Base-by-base conservation (phyloP, 768 basidiomycete genomes). In the Gautieria morchelliformis region DNA sequence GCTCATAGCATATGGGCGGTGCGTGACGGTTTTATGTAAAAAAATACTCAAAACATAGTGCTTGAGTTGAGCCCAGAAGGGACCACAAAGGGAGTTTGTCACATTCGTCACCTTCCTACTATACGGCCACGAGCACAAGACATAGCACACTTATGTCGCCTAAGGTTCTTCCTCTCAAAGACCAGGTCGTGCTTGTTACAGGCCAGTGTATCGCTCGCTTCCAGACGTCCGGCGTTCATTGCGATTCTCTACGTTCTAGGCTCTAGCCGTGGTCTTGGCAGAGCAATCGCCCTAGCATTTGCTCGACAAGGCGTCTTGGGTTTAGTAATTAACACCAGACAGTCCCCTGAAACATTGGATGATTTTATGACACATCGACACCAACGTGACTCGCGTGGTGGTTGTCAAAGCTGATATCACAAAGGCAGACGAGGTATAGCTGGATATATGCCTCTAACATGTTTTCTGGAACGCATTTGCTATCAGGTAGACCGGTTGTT, bases 351-450 rank as follows among this genome's bases (percentile, higher is more conserved):
- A 11, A 22, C 53, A 10, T 44, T 54, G 39, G 33, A 24, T 15
- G 53, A 54, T 27, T 22, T 54, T 30, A 20, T 9, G 11, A 20
- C 27, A 5, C 35, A 40, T 54, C 15, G 32, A 54, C 24, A 19
- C 53, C 8, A 24, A 19, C 22, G 22, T 44, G 7, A 54, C 53
- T 12, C 35, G 27, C 8, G 53, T 54, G 24, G 12, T 54, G 37
- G 39, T 54, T n/a, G 53, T 54, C n/a, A 54, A 54, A 54, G 53
- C 53, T 4, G 53, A 54, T 30, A 17, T 54, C 39, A 54, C 53
- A 15, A 54, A 40, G n/a, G 39, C 37, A 32, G n/a, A 40, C 19
- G 53, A 54, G 17, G 53, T 54, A 10, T 14, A 22, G 12, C 46
- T 20, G 46, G 11, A 15, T 4, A 47, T 12, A 8, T n/a, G 14